Evolutionary conservation across 116 monocot genomes (phyloP), one percentile per base, ranked within the genome.

Genomic region (Posidonia oceanica): DNA sequence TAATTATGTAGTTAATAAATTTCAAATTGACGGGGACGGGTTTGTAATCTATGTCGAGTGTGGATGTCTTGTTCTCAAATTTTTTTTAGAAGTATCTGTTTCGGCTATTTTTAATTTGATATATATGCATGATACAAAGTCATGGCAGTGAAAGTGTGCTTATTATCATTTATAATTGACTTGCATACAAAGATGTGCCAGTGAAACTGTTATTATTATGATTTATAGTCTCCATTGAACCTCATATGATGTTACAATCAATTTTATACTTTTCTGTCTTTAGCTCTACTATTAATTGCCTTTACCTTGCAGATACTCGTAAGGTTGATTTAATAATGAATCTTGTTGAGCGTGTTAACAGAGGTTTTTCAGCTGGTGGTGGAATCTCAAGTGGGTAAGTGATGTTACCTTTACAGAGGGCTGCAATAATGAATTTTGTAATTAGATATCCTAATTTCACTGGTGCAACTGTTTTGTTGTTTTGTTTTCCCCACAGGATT

Each of bases 311-410:
- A 97, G 98, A 98, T 81, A 77, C 87, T n/a, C 76, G 84, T 36
- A 98, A 93, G 77, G 98, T 98, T 64, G 98, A 98, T 78, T 77
- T 98, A 53, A 76, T 88, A 3, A 98, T 98, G 86, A 98, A 98
- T 87, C 90, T 93, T 70, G 93, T 98, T 48, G 98, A 98, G 48
- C 83, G 98, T 65, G 83, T 90, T 68, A 87, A 79, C 75, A 85
- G 93, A 78, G 98, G 93, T 74, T 84, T 98, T 64, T 98, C 98
- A 64, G 93, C 98, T 59, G 98, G 98, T 61, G 98, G 98, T 74
- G 98, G 98, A 70, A 74, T 98, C 73, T 98, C 98, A 67, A 93
- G 90, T 79, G 98, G 93, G 98, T 98, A 79, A 72, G 90, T 81
- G 48, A 44, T 76, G 14, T 66, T 42, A 14, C 41, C 39, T 36